Percentiles rank a stretch among this genome's conserved stretches.
These are phyloP conservation scores for Tylopilus intermedius DNA, from an alignment of 768 basidiomycete genomes.

Conservation along the genomic window DNA sequence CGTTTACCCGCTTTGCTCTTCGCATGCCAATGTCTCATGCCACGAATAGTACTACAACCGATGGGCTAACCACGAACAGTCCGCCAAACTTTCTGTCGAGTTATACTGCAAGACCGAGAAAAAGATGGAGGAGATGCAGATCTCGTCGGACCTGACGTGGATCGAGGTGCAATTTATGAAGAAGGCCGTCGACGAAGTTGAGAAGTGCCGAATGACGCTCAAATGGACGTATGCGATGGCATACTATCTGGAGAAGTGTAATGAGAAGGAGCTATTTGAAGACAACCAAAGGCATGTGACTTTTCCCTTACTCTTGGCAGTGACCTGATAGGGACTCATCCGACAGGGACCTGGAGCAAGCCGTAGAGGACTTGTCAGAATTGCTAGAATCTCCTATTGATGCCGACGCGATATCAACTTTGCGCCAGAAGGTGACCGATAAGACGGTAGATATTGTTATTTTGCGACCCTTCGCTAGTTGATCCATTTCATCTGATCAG, in stretches of 20 bases:
- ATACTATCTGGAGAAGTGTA: conserved; percentile 86
- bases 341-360: conserved; percentile 81
- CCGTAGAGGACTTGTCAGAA: conserved; percentile 93
- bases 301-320: not conserved
- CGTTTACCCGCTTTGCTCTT: conserved; percentile 27
- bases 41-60: conserved; percentile 90
- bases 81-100: conserved; percentile 92
- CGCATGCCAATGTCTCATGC: not conserved
- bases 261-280: conserved; percentile 93
- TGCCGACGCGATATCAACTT: conserved; percentile 68
- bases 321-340: not conserved
- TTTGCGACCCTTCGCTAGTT: not conserved
- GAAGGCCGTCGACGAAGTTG: conserved; percentile 91
- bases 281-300: conserved; percentile 82
- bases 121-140: conserved; percentile 99
- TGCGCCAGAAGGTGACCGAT: conserved; percentile 92
- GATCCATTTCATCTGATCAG: conserved; percentile 27
- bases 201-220: conserved; percentile 87
- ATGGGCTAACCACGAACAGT: conserved; percentile 99
- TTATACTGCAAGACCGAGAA: conserved; percentile 95
- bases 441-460: conserved; percentile 62
- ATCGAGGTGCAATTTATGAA: conserved; percentile 99
- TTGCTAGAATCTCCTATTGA: conserved; percentile 90
- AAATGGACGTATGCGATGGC: conserved; percentile 99
- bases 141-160: conserved; percentile 88